Evolutionary conservation across 768 basidiomycete genomes (phyloP), one percentile per base, ranked within the genome.

Genomic region (Mycena rosella): DNA sequence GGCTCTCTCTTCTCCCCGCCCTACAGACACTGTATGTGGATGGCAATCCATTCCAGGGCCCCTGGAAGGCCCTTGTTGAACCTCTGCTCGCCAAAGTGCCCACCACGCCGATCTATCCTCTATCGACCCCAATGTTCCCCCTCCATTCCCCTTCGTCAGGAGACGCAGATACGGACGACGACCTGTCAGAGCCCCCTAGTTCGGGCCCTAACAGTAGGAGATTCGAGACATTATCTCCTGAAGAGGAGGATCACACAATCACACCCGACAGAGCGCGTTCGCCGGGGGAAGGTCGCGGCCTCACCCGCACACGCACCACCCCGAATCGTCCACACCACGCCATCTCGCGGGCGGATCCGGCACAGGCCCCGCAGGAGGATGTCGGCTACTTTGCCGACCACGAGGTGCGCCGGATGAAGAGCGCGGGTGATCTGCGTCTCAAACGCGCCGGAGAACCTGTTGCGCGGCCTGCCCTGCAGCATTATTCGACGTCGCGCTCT

Each of bases 41-140:
- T 69, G 92, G 91, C 20, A 99, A 99, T 77, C 96, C 96, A 10
- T 98, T 99, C 80, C 93, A 94, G 73, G 94, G 93, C 10, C 94
- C 95, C 1, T 98, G 96, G 95, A 90, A 91, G 75, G 90, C 93
- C 34, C 84, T 99, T 59, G 90, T 98, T 27, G 93, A 92, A 63
- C 95, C 96, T 0, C 83, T 98, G 53, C 83, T 96, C 11, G 85
- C 89, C 58, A 89, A 89, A 74, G 77, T 81, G 26, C 87, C 89
- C 27, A 78, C 84, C 74, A 86, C 87, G 2, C 90, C 90, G 26
- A 77, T 84, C 34, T 91, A 89, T 79, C 89, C 90, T 44, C 88
- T 87, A 17, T 89, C 89, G 22, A 90, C 89, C 3, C 91, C 90
- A 30, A 83, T 85, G 45, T 83, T 88, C 67, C 86, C 88, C 44